These are phyloP conservation scores for Dorcoceras hygrometricum DNA, from an alignment of 257 asterid species.

Conservation along the genomic window DNA sequence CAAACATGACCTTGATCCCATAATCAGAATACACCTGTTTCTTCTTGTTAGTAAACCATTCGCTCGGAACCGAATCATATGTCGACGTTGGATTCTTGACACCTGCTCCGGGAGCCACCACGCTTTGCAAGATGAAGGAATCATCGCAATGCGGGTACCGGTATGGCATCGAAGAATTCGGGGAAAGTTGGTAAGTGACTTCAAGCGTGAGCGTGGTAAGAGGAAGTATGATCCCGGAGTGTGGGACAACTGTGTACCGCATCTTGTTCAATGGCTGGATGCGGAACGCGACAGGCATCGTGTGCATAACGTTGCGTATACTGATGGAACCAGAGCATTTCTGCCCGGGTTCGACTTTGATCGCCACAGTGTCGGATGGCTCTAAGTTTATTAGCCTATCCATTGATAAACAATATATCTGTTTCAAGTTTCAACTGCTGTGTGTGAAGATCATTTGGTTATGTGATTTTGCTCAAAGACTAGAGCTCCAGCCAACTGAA, in stretches of 20 bases:
- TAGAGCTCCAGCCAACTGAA: not conserved
- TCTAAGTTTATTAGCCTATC: conserved; percentile 70
- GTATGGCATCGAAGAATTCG: conserved; percentile 41
- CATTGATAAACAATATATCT: conserved; percentile 45
- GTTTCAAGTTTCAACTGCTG: not conserved
- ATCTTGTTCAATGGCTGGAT: conserved; percentile 49
- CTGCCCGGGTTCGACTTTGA: conserved; percentile 57
- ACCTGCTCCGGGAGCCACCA: conserved; percentile 70
- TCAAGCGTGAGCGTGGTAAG: conserved; percentile 46
- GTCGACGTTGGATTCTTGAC: conserved; percentile 41
- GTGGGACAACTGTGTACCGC: conserved; percentile 54
- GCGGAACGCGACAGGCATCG: conserved; percentile 84
- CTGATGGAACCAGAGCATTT: conserved; percentile 50
- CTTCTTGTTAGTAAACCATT: conserved; percentile 79
- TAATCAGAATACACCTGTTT: conserved; percentile 81
- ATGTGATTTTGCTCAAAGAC: conserved; percentile 9
- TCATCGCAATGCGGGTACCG: conserved; percentile 59
- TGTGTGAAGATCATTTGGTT: not conserved
- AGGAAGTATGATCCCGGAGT: conserved; percentile 69
- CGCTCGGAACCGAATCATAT: conserved; percentile 46
- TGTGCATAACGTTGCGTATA: conserved; percentile 72
- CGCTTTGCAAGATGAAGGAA: conserved; percentile 57
- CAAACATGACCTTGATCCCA: conserved; percentile 63
- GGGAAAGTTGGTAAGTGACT: conserved; percentile 46
- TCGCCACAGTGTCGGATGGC: conserved; percentile 58